phyloP scores from a whole-genome alignment of 1,284 basidiomycete species.

The Neotropicomus parvogracilis region DNA sequence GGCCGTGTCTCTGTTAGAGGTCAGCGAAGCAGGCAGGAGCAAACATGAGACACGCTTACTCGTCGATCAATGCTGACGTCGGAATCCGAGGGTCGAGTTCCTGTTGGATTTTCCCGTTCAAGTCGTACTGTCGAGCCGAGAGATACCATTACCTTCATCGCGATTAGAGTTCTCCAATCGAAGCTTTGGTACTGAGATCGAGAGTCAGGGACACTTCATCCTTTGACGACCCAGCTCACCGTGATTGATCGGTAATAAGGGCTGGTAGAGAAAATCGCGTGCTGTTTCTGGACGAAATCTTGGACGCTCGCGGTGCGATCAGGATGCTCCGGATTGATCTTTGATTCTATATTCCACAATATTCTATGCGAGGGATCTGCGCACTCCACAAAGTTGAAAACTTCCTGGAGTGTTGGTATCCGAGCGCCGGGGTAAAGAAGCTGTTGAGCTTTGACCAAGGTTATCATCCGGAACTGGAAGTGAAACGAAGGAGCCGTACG shows the following conservation, averaged over 20 bases:
- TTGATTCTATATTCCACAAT: conserved; percentile 78
- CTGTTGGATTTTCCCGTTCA: conserved; percentile 19
- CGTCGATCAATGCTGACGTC: conserved; percentile 59
- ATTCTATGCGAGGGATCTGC: conserved; percentile 59
- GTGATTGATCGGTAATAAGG: conserved; percentile 59
- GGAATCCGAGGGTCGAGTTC: conserved; percentile 49
- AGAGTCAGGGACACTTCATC: conserved; percentile 1
- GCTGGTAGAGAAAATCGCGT: conserved; percentile 53
- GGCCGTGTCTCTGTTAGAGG: conserved; percentile 39
- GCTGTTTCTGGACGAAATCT: conserved; percentile 65
- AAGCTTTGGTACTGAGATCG: conserved; percentile 64
- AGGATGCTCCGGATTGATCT: conserved; percentile 58
- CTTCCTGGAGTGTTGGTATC: conserved; percentile 68
- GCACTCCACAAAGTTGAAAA: conserved; percentile 73
- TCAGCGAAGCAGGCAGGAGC: conserved; percentile 11
- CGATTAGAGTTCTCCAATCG: conserved; percentile 69
- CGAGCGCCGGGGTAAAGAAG: conserved; percentile 62
- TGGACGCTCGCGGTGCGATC: conserved; percentile 58
- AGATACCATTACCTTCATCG: conserved; percentile 54
- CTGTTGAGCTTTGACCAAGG: conserved; percentile 49
- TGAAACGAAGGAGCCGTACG: conserved; percentile 41
- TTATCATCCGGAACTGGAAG: conserved; percentile 5
- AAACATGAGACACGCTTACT: conserved; percentile 38
- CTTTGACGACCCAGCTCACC: conserved; percentile 35
- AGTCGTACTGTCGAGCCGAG: background rate